Conservation (phyloP, 2,329 filamentous ascomycete species). For the Claviceps spartinae region DNA sequence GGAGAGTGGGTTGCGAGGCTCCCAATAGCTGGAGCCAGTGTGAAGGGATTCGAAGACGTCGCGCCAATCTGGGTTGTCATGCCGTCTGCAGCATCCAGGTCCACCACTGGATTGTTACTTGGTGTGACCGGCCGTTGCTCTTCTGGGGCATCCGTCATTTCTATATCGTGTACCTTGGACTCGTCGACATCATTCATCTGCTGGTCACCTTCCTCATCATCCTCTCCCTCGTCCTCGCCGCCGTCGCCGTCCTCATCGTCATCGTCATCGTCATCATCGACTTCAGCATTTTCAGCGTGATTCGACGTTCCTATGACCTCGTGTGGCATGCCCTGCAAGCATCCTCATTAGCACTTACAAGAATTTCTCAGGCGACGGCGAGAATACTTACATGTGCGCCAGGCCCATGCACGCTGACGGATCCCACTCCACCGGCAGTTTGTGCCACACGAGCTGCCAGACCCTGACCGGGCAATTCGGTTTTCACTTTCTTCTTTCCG, state of each 20-base stretch:
- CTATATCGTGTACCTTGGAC: conserved; percentile 21
- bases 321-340: conserved; percentile 24
- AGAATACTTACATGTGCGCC: conserved; percentile 25
- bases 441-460: conserved; percentile 18
- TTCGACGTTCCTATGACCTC: conserved; percentile 31
- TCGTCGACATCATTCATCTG: conserved; percentile 31
- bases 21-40: conserved; percentile 18
- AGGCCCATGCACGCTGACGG: conserved; percentile 23
- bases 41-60: conserved; percentile 17
- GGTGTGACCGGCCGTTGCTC: conserved; percentile 12
- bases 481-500: conserved; percentile 65
- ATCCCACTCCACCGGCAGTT: conserved; percentile 23
- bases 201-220: conserved; percentile 33
- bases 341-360: background rate
- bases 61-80: conserved; percentile 9
- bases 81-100: conserved; percentile 17
- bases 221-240: conserved; percentile 33
- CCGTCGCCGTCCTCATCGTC: conserved; percentile 32
- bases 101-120: conserved; percentile 10
- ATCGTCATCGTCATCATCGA: conserved; percentile 30
- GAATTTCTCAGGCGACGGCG: background rate
- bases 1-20: conserved; percentile 17
- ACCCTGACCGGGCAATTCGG: conserved; percentile 24
- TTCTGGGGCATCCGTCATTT: conserved; percentile 23
- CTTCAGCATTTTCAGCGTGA: conserved; percentile 41